phyloP scores from a whole-genome alignment of 495 filamentous ascomycete species.

The Corynascus novoguineensis region DNA sequence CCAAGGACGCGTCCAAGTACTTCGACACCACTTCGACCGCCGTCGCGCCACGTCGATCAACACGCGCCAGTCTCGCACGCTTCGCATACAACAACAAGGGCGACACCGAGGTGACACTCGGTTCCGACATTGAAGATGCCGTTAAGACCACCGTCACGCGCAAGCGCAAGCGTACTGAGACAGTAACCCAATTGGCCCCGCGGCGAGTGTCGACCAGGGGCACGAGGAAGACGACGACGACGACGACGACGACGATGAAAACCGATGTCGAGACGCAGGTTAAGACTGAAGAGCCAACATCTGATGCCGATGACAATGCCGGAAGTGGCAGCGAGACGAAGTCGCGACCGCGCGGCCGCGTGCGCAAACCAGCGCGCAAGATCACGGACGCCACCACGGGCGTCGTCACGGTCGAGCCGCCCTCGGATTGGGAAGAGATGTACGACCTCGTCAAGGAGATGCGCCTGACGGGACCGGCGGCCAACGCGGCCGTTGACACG shows the following conservation, averaged over 20 bases:
- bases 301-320: conserved; percentile 10
- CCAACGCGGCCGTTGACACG: conserved; percentile 82
- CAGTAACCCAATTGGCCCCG: conserved; percentile 16
- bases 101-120: conserved; percentile 19
- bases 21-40: conserved; percentile 17
- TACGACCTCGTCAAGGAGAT: conserved; percentile 74
- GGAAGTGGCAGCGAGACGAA: no score
- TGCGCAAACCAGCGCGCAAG: conserved; percentile 60
- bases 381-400: conserved; percentile 52
- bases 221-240: conserved; percentile 6
- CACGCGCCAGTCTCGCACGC: conserved; percentile 38
- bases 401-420: conserved; percentile 54
- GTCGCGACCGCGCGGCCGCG: conserved; percentile 33
- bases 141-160: conserved; percentile 33
- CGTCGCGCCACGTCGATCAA: conserved; percentile 40
- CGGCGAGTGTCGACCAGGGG: not conserved
- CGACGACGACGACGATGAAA: conserved; percentile 9
- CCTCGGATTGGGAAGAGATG: conserved; percentile 77
- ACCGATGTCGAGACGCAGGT: conserved; percentile 11
- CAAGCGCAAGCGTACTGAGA: conserved; percentile 48
- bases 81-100: conserved; percentile 34
- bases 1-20: conserved; percentile 51
- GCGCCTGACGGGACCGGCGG: conserved; percentile 58
- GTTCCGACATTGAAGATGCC: conserved; percentile 62
- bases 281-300: conserved; percentile 12